A percentile compares a stretch with the other conserved stretches of the same genome.
These are phyloP conservation scores for Lipomyces yamadae DNA, from an alignment of 805 yeast species.

Conservation along the genomic window DNA sequence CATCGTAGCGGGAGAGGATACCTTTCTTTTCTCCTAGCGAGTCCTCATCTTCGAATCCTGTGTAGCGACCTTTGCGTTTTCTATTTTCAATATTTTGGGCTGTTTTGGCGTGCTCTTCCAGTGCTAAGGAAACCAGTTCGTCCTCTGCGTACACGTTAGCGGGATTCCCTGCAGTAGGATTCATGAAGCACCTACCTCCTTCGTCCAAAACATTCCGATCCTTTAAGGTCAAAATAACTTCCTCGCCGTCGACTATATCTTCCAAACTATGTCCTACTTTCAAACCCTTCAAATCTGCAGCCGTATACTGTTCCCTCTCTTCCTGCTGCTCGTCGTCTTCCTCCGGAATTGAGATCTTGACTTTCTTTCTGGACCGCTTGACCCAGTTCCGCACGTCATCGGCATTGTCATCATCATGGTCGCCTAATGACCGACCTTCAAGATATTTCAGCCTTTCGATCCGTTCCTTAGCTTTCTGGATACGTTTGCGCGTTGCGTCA, in stretches of 20 bases:
- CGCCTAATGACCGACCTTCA: slow-evolving; percentile 42
- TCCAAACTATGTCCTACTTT: slow-evolving; percentile 54
- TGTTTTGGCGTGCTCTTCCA: slow-evolving; percentile 46
- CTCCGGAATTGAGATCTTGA: slow-evolving; percentile 25
- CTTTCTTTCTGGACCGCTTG: slow-evolving; percentile 41
- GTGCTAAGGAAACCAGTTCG: slow-evolving; percentile 51
- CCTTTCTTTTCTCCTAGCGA: slow-evolving; percentile 40
- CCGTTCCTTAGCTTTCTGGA: slow-evolving; percentile 39
- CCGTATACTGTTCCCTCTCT: slow-evolving; percentile 33
- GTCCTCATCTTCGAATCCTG: slow-evolving; percentile 38
- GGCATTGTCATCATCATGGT: slow-evolving; percentile 42
- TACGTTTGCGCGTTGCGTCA: slow-evolving; percentile 38
- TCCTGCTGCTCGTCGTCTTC: slow-evolving; percentile 16
- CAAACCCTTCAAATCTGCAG: slow-evolving; percentile 47
- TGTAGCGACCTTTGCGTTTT: slow-evolving; percentile 29
- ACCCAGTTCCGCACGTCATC: slow-evolving; percentile 51
- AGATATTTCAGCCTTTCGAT: slow-evolving; percentile 36
- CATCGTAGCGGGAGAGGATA: slow-evolving; percentile 37
- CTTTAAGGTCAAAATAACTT: slow-evolving; percentile 60
- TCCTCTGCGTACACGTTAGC: slow-evolving; percentile 40
- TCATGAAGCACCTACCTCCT: slow-evolving; percentile 46
- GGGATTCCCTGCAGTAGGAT: slow-evolving; percentile 33
- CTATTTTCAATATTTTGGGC: slow-evolving; percentile 39
- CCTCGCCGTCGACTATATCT: slow-evolving; percentile 51
- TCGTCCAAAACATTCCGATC: slow-evolving; percentile 50